These are phyloP conservation scores for Copromyces sp. DNA, from an alignment of 495 filamentous ascomycete species.

Conservation along the genomic window DNA sequence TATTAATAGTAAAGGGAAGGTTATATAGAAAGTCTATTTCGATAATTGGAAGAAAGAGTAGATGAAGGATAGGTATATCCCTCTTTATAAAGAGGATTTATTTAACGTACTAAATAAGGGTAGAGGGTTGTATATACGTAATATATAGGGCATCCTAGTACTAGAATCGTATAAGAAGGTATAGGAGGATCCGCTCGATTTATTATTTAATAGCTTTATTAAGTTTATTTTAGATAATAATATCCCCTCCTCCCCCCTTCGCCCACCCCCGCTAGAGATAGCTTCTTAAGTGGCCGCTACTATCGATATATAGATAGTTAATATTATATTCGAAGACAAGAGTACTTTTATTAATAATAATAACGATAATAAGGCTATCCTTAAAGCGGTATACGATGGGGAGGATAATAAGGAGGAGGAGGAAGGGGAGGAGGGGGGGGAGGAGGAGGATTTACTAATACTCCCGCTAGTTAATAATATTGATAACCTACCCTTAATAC, in stretches of 20 bases:
- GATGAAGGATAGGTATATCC: neutral
- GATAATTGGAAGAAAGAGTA: neutral
- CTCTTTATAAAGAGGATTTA: neutral
- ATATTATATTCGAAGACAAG: neutral
- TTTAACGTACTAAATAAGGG: neutral
- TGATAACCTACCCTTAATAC: no score
- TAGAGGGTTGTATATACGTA: neutral
- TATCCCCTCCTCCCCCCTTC: accelerated
- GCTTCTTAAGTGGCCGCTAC: neutral
- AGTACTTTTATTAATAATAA: neutral
- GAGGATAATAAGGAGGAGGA: no score
- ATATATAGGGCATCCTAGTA: no score
- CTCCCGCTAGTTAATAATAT: no score
- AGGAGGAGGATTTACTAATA: no score
- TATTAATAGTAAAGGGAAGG: neutral
- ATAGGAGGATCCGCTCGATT: no score
- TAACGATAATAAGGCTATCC: no score
- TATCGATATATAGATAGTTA: neutral
- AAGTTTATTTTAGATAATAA: no score
- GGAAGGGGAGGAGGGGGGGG: no score
- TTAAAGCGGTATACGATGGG: no score
- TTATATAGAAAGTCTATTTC: neutral
- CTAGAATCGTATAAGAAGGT: no score
- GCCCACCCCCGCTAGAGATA: neutral
- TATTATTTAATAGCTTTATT: no score